Evolutionary conservation across 768 basidiomycete genomes (phyloP), one percentile per base, ranked within the genome.

Genomic region (Holtermannia corniformis): DNA sequence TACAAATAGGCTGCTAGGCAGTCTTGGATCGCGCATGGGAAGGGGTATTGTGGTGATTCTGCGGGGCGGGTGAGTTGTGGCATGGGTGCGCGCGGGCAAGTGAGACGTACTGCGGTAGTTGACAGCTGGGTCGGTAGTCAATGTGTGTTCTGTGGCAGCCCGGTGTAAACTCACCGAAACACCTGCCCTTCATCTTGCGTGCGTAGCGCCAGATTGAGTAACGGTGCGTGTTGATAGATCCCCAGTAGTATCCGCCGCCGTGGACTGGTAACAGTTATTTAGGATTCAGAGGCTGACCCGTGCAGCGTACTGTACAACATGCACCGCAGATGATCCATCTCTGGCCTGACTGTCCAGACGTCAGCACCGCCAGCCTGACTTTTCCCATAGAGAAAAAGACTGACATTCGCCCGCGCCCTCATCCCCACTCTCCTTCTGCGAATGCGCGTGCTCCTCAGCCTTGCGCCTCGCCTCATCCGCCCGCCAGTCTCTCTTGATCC

Each of bases 41-140:
- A 96, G 1, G 93, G 93, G 62, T 93, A 97, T 72, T 96, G 93
- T 0, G 93, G 93, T 13, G 92, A 86, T 55, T 72, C 67, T 69
- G 55, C 13, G 13, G 10, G 14, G 16, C 13, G 26, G 55, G 28
- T 27, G 16, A 24, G 22, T 25, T 16, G 20, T 32, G 2, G 49
- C 5, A 2, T 14, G 44, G 20, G 25, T 4, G 21, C 1, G 5
- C 14, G 27, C 47, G 1, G 5, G 16, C 3, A 7, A 20, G 22
- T 7, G 5, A 27, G 19, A 49, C 58, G 51, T n/a, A 92, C 80
- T 42, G 25, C 85, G 81, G 50, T 72, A 72, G 52, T 76, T 73
- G 51, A 76, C 72, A 2, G 76, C 71, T 50, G 64, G 62, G n/a
- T n/a, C 11, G 58, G 56, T 7, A 25, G 37, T 23, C 19, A 42